Conservation (phyloP, 2,329 filamentous ascomycete species). For the Alternaria gansuensis region DNA sequence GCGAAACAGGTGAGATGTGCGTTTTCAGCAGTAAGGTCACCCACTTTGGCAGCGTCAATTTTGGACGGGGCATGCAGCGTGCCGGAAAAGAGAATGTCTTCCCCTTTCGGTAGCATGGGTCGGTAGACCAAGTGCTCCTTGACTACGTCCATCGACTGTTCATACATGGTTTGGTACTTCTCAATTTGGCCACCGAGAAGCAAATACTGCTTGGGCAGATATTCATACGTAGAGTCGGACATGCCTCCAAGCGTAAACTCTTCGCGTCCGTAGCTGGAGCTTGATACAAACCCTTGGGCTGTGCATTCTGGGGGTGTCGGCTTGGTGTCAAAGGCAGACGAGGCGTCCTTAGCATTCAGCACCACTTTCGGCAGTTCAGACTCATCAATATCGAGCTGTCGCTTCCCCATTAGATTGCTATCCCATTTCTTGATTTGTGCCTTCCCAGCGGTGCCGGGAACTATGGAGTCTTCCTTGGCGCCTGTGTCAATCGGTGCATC, state of each 20-base stretch:
- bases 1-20: constrained; percentile 76
- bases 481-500: constrained; percentile 19
- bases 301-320: constrained; percentile 42
- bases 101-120: constrained; percentile 59
- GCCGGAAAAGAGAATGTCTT: constrained; percentile 57
- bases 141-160: constrained; percentile 58
- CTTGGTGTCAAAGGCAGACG: constrained; percentile 19
- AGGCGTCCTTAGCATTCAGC: constrained; percentile 10
- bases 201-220: constrained; percentile 60
- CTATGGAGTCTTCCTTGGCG: constrained; percentile 12
- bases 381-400: constrained; percentile 39
- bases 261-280: constrained; percentile 58
- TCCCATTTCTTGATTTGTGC: constrained; percentile 39
- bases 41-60: constrained; percentile 33
- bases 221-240: constrained; percentile 55
- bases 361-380: constrained; percentile 20
- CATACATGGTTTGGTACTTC: constrained; percentile 65
- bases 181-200: constrained; percentile 58
- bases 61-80: constrained; percentile 49
- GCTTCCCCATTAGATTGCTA: constrained; percentile 26
- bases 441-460: constrained; percentile 22
- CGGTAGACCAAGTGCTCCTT: constrained; percentile 60
- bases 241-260: constrained; percentile 53
- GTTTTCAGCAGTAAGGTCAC: constrained; percentile 50
- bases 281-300: constrained; percentile 64